Conservation (phyloP, 352 stramenopile species). For the Pythium oligandrum region DNA sequence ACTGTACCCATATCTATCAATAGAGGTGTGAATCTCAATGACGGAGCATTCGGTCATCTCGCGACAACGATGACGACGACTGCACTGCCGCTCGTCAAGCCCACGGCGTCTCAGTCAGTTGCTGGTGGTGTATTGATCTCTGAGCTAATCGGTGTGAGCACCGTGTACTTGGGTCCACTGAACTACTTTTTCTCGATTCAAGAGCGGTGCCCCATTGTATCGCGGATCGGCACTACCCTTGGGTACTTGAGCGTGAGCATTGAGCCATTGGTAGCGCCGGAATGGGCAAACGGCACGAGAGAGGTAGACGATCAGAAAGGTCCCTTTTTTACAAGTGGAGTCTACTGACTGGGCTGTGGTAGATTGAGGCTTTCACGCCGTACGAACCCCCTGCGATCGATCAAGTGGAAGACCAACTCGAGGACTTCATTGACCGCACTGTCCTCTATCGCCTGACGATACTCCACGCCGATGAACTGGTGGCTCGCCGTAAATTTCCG, state of each 20-base stretch:
- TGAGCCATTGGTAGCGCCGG: slow-evolving; percentile 24
- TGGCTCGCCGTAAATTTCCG: slow-evolving; percentile 24
- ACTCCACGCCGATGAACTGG: slow-evolving; percentile 17
- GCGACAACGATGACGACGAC: too few species aligned
- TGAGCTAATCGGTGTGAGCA: slow-evolving; percentile 30
- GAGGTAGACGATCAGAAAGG: slow-evolving; percentile 7
- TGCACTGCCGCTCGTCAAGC: too few species aligned
- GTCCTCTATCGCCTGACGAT: slow-evolving; percentile 44
- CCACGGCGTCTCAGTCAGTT: too few species aligned
- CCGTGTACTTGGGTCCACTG: slow-evolving; percentile 51
- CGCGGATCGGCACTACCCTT: slow-evolving; percentile 36
- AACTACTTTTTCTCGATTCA: slow-evolving; percentile 59
- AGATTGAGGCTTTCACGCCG: slow-evolving; percentile 24
- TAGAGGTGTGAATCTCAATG: neutral
- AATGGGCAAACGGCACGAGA: slow-evolving; percentile 22
- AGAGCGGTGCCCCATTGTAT: slow-evolving; percentile 44
- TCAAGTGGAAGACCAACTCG: slow-evolving; percentile 39
- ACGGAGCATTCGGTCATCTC: too few species aligned
- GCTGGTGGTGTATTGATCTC: too few species aligned
- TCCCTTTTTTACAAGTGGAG: neutral
- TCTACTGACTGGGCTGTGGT: neutral
- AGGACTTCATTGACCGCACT: slow-evolving; percentile 44
- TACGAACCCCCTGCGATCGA: slow-evolving; percentile 30
- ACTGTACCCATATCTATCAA: slow-evolving; percentile 17
- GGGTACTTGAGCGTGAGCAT: slow-evolving; percentile 39